phyloP scores from a whole-genome alignment of 129 eudicot genomes.

The Centaurea solstitialis region DNA sequence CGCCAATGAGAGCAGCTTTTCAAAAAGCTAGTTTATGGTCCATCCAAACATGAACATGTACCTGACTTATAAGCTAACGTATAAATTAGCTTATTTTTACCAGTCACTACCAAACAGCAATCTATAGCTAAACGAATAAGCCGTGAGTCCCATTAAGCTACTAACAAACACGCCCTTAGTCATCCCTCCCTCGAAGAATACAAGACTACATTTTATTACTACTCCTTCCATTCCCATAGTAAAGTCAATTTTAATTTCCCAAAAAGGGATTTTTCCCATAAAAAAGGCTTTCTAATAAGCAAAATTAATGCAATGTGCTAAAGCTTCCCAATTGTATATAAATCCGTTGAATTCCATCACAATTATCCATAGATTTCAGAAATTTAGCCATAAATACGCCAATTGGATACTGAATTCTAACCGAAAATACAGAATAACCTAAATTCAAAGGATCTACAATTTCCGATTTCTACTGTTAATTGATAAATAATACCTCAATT shows the following conservation, averaged over 20 bases:
- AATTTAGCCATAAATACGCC: background rate
- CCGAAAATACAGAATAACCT: background rate
- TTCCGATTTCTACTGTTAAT: background rate
- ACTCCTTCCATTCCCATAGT: background rate
- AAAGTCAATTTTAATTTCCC: background rate
- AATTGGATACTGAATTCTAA: background rate
- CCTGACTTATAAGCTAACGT: too few relatives aligned
- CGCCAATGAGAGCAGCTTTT: too few relatives aligned
- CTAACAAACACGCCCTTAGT: too few relatives aligned
- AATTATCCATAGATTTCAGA: background rate
- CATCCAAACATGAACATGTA: too few relatives aligned
- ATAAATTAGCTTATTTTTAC: too few relatives aligned
- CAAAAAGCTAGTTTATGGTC: too few relatives aligned
- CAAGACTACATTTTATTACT: too few relatives aligned
- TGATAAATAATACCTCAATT: background rate
- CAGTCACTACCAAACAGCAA: too few relatives aligned
- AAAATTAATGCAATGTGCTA: background rate
- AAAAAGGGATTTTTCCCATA: background rate
- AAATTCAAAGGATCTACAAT: background rate
- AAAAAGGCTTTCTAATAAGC: background rate
- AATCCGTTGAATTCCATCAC: background rate
- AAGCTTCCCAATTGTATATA: background rate
- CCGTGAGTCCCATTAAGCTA: too few relatives aligned
- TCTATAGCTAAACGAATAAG: too few relatives aligned
- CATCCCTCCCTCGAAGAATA: too few relatives aligned